phyloP scores from a whole-genome alignment of 306 rosid genomes.

The Quercus bicolor region DNA sequence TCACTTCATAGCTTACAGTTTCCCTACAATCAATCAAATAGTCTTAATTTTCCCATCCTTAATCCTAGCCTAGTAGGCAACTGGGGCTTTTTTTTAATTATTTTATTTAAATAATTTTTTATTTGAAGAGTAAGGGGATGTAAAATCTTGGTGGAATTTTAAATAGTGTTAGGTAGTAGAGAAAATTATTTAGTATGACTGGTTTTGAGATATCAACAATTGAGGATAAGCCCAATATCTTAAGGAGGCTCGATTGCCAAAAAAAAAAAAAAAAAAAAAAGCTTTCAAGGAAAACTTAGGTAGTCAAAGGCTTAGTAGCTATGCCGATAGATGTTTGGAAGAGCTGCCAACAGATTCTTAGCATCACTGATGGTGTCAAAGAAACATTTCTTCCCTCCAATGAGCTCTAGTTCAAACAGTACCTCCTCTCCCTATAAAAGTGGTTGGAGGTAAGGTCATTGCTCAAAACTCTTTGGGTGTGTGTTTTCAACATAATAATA shows the following conservation, averaged over 20 bases:
- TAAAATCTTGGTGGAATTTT: background rate
- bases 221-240: background rate
- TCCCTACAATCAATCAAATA: background rate
- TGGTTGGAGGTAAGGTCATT: background rate
- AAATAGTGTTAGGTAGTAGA: background rate
- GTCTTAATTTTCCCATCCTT: background rate
- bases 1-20: background rate
- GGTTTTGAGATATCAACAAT: background rate
- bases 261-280: too few species aligned
- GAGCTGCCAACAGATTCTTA: background rate
- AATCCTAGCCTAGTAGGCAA: background rate
- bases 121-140: too few species aligned
- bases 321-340: background rate
- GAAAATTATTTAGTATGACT: background rate
- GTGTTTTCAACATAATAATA: too few species aligned
- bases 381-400: background rate
- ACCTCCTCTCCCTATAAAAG: constrained; percentile 3
- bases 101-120: too few species aligned
- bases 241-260: background rate
- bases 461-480: background rate
- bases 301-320: background rate
- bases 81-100: background rate
- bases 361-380: background rate
- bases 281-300: background rate
- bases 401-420: background rate